These are phyloP conservation scores for Miamiensis avidus DNA, from an alignment of 169 alveolate genomes.

Conservation along the genomic window DNA sequence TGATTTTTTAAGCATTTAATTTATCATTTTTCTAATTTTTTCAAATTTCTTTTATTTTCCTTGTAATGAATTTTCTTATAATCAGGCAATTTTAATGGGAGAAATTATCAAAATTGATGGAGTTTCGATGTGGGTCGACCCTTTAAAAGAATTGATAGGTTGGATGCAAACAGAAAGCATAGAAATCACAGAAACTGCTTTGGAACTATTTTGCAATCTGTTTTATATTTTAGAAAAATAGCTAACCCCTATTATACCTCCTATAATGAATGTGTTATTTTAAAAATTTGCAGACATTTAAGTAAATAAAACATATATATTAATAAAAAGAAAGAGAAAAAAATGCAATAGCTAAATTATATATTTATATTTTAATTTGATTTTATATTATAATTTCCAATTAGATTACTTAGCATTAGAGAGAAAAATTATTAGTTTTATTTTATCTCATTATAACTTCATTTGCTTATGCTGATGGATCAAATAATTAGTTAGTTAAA, in stretches of 20 bases:
- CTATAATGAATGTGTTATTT: conserved; percentile 4
- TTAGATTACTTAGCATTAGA: conserved; percentile 23
- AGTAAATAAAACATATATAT: background rate
- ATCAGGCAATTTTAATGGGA: conserved; percentile 11
- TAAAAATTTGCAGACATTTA: conserved; percentile 7
- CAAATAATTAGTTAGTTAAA: conserved; percentile 29
- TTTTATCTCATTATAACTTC: conserved; percentile 39
- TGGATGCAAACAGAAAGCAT: conserved; percentile 16
- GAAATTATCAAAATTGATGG: conserved; percentile 17
- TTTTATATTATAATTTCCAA: background rate
- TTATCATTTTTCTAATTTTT: no score
- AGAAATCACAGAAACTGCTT: conserved; percentile 6
- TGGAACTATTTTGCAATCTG: conserved; percentile 12
- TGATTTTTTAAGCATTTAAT: no score
- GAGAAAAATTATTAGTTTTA: conserved; percentile 36
- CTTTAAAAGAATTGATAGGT: conserved; percentile 17
- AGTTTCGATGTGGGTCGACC: conserved; percentile 4
- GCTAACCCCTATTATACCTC: conserved; percentile 6
- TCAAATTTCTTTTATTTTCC: no score
- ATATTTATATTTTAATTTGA: background rate
- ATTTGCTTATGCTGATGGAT: conserved; percentile 47
- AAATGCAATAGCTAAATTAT: background rate
- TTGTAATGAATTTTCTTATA: no score
- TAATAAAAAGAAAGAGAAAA: no score
- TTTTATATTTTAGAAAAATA: background rate